Evolutionary conservation across 345 rosid genomes (phyloP).

Genomic region (Murraya paniculata): DNA sequence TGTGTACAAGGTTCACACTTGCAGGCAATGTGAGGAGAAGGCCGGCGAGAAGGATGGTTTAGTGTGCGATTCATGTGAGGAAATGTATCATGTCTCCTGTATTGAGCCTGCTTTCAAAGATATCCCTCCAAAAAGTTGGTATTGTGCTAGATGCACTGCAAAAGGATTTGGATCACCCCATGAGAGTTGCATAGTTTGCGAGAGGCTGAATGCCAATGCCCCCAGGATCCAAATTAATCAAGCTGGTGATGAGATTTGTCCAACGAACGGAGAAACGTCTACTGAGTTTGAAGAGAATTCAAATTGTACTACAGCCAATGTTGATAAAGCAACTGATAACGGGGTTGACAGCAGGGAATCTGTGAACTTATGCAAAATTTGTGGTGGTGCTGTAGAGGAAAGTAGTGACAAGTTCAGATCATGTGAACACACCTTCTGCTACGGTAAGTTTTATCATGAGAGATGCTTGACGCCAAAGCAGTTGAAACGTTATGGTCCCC

Average conservation of each 20-base stretch:
- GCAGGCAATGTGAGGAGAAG: slow-evolving; percentile 62
- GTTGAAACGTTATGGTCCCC: slow-evolving; percentile 50
- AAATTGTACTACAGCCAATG: slow-evolving; percentile 35
- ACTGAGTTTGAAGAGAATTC: slow-evolving; percentile 42
- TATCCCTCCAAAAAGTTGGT: slow-evolving; percentile 70
- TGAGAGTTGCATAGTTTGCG: slow-evolving; percentile 70
- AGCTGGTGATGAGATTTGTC: slow-evolving; percentile 24
- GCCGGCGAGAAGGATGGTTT: slow-evolving; percentile 63
- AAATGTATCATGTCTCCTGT: slow-evolving; percentile 77
- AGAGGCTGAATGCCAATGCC: slow-evolving; percentile 53
- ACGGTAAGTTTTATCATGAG: slow-evolving; percentile 62
- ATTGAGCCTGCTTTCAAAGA: slow-evolving; percentile 64
- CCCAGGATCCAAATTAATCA: slow-evolving; percentile 28
- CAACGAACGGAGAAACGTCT: slow-evolving; percentile 29
- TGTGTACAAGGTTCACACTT: slow-evolving; percentile 38
- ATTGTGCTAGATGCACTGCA: slow-evolving; percentile 61
- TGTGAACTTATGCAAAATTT: slow-evolving; percentile 43
- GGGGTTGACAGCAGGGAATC: no score
- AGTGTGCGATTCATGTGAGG: slow-evolving; percentile 90
- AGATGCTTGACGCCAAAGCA: slow-evolving; percentile 76
- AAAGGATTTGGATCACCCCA: slow-evolving; percentile 65
- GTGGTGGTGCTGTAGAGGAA: slow-evolving; percentile 40
- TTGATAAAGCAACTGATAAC: slow-evolving; percentile 12
- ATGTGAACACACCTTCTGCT: slow-evolving; percentile 67
- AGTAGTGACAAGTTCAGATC: slow-evolving; percentile 44